Evolutionary conservation across 2,329 filamentous ascomycete species (phyloP).

Genomic region (Diplodia seriata): DNA sequence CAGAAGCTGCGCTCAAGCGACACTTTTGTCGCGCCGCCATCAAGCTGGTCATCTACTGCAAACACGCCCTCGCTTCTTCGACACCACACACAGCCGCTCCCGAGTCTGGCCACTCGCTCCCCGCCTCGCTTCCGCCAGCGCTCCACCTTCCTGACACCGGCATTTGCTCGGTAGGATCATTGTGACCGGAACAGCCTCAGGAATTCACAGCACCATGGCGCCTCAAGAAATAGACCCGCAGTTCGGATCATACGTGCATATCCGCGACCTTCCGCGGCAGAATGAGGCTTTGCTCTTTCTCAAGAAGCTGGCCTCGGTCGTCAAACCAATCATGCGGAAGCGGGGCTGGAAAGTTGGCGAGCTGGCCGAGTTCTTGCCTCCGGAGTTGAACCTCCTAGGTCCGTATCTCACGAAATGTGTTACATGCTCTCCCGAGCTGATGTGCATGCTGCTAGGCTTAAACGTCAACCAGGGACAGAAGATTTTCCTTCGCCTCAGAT

Average conservation of each 20-base stretch:
- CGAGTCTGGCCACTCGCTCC: too few species aligned
- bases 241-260: constrained; percentile 59
- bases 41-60: not conserved
- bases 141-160: not conserved
- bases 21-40: not conserved
- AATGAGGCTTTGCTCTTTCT: constrained; percentile 65
- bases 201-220: constrained; percentile 16
- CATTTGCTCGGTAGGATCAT: constrained; percentile 5
- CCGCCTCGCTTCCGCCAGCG: not conserved
- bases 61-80: not conserved
- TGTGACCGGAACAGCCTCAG: not conserved
- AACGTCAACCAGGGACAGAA: constrained; percentile 79
- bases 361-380: constrained; percentile 85
- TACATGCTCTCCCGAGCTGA: constrained; percentile 9
- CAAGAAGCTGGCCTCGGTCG: constrained; percentile 81
- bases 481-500: constrained; percentile 82
- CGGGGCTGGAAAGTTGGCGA: constrained; percentile 79
- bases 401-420: constrained; percentile 29
- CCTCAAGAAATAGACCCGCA: constrained; percentile 55
- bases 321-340: constrained; percentile 94
- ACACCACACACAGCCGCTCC: not conserved
- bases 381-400: constrained; percentile 75
- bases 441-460: constrained; percentile 58
- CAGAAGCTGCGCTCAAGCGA: not conserved
- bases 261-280: constrained; percentile 53